Evolutionary conservation across 2,329 filamentous ascomycete species (phyloP).

Genomic region (Clonostachys byssicola): DNA sequence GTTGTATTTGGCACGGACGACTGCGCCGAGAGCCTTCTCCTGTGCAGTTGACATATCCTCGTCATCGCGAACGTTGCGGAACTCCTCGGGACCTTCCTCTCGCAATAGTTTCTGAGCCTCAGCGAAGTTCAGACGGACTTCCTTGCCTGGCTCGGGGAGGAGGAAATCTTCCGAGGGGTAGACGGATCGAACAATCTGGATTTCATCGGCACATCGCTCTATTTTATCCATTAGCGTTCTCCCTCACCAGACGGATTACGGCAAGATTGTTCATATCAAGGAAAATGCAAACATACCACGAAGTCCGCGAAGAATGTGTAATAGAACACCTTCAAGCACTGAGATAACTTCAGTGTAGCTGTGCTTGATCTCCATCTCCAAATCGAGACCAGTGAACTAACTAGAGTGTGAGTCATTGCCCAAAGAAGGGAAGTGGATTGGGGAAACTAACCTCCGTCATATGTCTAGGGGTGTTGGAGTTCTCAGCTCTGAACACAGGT

Average conservation of each 20-base stretch:
- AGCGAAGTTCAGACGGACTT: constrained; percentile 72
- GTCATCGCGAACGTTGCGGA: constrained; percentile 64
- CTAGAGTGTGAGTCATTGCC: neutral
- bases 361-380: constrained; percentile 85
- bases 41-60: constrained; percentile 79
- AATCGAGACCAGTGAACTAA: constrained; percentile 78
- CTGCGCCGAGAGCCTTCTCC: constrained; percentile 82
- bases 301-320: constrained; percentile 77
- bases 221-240: constrained; percentile 7
- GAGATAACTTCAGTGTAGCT: constrained; percentile 71
- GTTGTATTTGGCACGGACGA: constrained; percentile 83
- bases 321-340: constrained; percentile 69
- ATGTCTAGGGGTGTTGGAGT: constrained; percentile 79
- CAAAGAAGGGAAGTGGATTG: neutral
- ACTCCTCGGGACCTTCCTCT: constrained; percentile 66
- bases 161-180: constrained; percentile 78
- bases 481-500: constrained; percentile 81
- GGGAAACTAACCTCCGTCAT: constrained; percentile 62
- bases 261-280: neutral
- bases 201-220: constrained; percentile 64
- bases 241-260: too few species aligned
- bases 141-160: constrained; percentile 69
- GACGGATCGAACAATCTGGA: constrained; percentile 65
- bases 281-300: constrained; percentile 21
- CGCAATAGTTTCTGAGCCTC: constrained; percentile 76